Conservation (phyloP, 441 rosid species). For the Manihot esculenta region DNA sequence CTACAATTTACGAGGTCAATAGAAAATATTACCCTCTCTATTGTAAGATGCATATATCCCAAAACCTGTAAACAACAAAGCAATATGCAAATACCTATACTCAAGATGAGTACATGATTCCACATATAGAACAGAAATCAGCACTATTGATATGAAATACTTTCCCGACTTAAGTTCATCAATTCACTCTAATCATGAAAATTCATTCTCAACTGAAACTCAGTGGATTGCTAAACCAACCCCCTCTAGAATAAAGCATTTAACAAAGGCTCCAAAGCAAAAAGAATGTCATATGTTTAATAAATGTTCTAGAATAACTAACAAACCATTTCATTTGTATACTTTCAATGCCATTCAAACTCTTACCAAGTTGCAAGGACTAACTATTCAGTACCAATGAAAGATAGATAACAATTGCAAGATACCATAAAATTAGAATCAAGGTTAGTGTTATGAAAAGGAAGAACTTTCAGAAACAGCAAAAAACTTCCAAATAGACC, state of each 20-base stretch:
- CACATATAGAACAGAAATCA: background rate
- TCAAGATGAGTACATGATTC: background rate
- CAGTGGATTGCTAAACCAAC: background rate
- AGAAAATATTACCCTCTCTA: too few relatives aligned
- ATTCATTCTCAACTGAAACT: background rate
- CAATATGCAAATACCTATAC: background rate
- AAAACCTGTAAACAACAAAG: background rate
- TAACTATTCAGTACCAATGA: conserved; percentile 1
- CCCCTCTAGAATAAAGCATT: background rate
- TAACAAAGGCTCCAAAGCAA: background rate
- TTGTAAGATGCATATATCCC: background rate
- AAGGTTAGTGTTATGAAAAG: background rate
- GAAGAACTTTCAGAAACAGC: background rate
- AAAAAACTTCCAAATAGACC: background rate
- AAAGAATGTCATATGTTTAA: background rate
- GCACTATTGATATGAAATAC: too few relatives aligned
- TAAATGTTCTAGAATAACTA: background rate
- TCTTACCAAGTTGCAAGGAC: background rate
- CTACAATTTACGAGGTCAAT: too few relatives aligned
- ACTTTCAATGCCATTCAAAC: background rate
- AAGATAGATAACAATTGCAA: background rate
- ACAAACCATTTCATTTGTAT: background rate
- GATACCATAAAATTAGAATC: background rate
- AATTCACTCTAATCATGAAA: background rate
- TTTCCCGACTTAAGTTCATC: background rate